phyloP scores from a whole-genome alignment of 805 yeast species.

The Metschnikowia bowlesiae region DNA sequence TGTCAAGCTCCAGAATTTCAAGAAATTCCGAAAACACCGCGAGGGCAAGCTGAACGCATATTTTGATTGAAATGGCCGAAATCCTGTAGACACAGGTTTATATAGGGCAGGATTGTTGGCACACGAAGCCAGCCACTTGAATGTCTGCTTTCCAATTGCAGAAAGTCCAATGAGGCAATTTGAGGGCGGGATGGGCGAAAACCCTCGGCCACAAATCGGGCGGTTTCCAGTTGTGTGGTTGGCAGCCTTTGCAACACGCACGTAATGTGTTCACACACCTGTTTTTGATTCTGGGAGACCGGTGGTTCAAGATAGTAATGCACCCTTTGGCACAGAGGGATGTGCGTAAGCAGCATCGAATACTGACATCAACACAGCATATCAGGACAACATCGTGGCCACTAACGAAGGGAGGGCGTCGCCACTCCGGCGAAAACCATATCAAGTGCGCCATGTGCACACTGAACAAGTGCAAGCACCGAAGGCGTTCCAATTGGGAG shows the following conservation, averaged over 20 bases:
- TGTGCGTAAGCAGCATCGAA: background rate
- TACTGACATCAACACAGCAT: background rate
- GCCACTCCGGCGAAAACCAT: slow-evolving; percentile 3
- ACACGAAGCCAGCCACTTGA: too few species aligned
- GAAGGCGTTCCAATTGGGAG: slow-evolving; percentile 1
- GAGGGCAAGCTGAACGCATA: too few species aligned
- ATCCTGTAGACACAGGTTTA: too few species aligned
- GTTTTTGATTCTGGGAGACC: background rate
- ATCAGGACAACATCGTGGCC: background rate
- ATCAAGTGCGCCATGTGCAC: background rate
- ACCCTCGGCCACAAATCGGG: background rate
- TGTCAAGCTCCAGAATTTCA: too few species aligned
- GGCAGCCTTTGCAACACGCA: background rate
- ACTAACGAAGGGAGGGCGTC: background rate
- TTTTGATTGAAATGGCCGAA: too few species aligned
- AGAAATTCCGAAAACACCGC: too few species aligned
- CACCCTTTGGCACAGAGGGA: background rate
- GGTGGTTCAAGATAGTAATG: too few species aligned
- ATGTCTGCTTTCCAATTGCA: too few species aligned
- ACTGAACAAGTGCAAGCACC: background rate
- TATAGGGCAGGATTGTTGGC: too few species aligned
- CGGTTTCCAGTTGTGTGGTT: too few species aligned
- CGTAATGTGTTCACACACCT: background rate
- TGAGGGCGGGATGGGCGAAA: background rate
- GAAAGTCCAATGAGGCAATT: too few species aligned